Base-by-base conservation (phyloP, 2,329 filamentous ascomycete species). In the Fusarium sp. region DNA sequence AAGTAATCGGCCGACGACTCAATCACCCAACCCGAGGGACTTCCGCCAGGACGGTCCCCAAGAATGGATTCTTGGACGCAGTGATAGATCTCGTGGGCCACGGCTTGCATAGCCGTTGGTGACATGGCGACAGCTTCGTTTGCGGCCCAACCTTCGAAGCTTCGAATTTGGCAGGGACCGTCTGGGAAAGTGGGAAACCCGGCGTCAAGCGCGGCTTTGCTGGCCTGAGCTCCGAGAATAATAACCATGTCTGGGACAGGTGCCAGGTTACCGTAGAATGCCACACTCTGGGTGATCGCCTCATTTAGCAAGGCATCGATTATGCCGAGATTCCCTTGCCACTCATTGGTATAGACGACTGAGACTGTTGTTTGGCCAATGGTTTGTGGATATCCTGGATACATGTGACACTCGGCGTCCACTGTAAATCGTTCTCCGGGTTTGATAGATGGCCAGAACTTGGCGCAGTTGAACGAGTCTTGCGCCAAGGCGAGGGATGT, bases 1-100 rank as follows among this genome's bases (percentile, higher is more conserved):
- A 62, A 58, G 40, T 62, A 62, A 8, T 58, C 30, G 12, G 51
- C 50, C 3, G 52, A 57, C 10, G 60, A 57, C 31, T 62, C 60
- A 34, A 62, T 16, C 7, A 53, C 39, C 60, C 53, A 62, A 3
- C 34, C 9, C 8, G 60, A 39, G 2, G 60, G 41, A 2, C 40
- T 40, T 7, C 41, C 27, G 5, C 18, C 34, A 18, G 46, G 39
- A 15, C 36, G 23, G 6, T 36, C 12, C n/a, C 41, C 40, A 9
- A 62, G 30, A 3, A 57, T 16, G 3, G 23, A 34, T n/a, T 41
- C 23, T 27, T 62, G 60, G 2, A 57, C 30, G 40, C 60, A 62
- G 23, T 62, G 60, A 16, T 57, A 62, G 13, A 62, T 52, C 18
- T 62, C 60, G 9, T 62, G 60, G 6, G 60, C 60, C 13, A 62